Percentiles rank a stretch among this genome's conserved stretches.
Conservation (phyloP, 495 filamentous ascomycete species). For the Podospora sp. region DNA sequence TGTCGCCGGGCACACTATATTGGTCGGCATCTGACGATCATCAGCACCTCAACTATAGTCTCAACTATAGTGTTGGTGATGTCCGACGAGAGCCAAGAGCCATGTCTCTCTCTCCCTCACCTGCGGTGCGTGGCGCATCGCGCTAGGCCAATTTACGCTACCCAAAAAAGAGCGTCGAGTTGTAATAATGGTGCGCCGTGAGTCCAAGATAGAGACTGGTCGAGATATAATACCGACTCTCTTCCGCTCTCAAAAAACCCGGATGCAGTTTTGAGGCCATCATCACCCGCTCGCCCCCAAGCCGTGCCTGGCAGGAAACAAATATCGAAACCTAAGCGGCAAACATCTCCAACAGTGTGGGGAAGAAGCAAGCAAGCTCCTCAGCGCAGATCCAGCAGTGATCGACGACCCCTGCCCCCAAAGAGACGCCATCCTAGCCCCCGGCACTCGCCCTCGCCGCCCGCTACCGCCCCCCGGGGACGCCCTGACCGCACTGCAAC, state of each 20-base stretch:
- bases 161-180: slow-evolving; percentile 4
- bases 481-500: background rate
- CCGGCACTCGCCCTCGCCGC: background rate
- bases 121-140: background rate
- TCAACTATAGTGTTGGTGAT: slow-evolving; percentile 5
- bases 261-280: no score
- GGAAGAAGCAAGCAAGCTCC: background rate
- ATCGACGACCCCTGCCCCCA: background rate
- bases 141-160: slow-evolving; percentile 9
- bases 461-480: background rate
- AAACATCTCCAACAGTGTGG: background rate
- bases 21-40: slow-evolving; percentile 6
- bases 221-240: background rate
- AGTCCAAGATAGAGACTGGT: background rate
- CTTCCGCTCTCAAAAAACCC: no score
- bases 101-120: background rate
- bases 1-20: slow-evolving; percentile 1
- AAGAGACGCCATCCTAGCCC: background rate
- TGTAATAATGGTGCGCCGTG: background rate
- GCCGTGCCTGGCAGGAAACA: background rate
- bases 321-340: background rate
- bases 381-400: background rate
- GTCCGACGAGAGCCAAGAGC: background rate
- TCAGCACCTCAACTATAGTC: slow-evolving; percentile 2
- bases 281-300: background rate